Evolutionary conservation across 2,329 filamentous ascomycete genomes (phyloP).

Genomic region (Ophiostoma tasmaniense): DNA sequence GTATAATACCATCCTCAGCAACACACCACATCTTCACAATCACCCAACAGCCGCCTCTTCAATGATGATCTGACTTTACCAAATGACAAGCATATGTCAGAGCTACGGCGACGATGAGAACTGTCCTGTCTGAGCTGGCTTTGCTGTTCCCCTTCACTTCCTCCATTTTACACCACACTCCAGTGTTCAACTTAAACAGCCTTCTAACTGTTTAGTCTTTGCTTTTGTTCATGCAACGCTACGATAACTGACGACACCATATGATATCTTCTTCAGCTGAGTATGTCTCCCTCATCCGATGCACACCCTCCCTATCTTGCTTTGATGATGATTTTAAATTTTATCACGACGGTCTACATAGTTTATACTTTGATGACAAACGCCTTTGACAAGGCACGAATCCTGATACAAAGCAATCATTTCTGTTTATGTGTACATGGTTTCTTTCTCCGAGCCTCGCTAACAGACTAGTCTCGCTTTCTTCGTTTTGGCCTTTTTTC

Average conservation of each 20-base stretch:
- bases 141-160: neutral
- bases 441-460: neutral
- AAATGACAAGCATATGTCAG: slow-evolving; percentile 97
- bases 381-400: slow-evolving; percentile 63
- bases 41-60: slow-evolving; percentile 24
- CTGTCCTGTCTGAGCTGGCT: slow-evolving; percentile 35
- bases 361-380: slow-evolving; percentile 67
- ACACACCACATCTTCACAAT: neutral
- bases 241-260: neutral
- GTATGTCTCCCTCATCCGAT: slow-evolving; percentile 21
- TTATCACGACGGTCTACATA: slow-evolving; percentile 81
- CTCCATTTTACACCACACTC: neutral
- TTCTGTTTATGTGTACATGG: neutral
- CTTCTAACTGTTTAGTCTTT: neutral
- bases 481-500: neutral
- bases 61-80: slow-evolving; percentile 76
- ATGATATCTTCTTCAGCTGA: neutral
- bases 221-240: neutral
- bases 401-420: slow-evolving; percentile 20
- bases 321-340: slow-evolving; percentile 59
- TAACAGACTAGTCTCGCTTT: slow-evolving; percentile 5
- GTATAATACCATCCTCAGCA: slow-evolving; percentile 11
- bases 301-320: slow-evolving; percentile 18
- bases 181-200: neutral
- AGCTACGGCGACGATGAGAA: slow-evolving; percentile 52